Evolutionary conservation across 768 basidiomycete species (phyloP).

Genomic region (Inosperma sp.): DNA sequence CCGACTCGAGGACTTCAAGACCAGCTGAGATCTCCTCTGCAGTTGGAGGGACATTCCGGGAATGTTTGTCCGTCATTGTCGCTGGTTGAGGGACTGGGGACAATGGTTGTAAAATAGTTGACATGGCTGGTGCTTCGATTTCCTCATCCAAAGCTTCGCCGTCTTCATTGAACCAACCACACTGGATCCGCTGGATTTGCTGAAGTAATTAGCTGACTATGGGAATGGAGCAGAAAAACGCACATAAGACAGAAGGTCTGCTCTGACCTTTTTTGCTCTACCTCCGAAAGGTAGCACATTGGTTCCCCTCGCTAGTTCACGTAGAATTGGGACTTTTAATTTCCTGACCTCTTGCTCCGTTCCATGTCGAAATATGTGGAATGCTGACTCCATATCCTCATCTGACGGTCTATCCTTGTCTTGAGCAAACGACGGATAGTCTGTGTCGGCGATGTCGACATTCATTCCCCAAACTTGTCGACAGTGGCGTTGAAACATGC

Average conservation of each 20-base stretch:
- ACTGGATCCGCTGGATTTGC: neutral
- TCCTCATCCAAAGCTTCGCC: too few relatives aligned
- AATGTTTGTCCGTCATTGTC: too few relatives aligned
- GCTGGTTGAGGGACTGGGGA: neutral
- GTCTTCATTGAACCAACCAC: slow-evolving; percentile 1
- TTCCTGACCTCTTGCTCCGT: too few relatives aligned
- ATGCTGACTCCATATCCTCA: slow-evolving; percentile 3
- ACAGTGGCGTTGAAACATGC: slow-evolving; percentile 21
- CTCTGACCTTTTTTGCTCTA: neutral
- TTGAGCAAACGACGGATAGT: neutral
- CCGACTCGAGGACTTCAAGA: too few relatives aligned
- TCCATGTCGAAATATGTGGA: too few relatives aligned
- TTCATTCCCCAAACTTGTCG: slow-evolving; percentile 19
- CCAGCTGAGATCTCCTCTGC: too few relatives aligned
- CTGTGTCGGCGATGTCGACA: slow-evolving; percentile 1
- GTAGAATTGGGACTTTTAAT: too few relatives aligned
- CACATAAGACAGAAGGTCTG: neutral
- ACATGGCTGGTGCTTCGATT: too few relatives aligned
- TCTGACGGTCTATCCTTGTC: neutral
- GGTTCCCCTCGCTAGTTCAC: too few relatives aligned
- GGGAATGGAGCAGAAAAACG: neutral
- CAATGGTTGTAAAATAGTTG: neutral
- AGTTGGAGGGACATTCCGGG: too few relatives aligned
- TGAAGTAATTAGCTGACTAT: too few relatives aligned
- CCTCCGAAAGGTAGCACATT: too few relatives aligned